Conservation (phyloP, 2,329 filamentous ascomycete species). For the Juglanconis oblonga region DNA sequence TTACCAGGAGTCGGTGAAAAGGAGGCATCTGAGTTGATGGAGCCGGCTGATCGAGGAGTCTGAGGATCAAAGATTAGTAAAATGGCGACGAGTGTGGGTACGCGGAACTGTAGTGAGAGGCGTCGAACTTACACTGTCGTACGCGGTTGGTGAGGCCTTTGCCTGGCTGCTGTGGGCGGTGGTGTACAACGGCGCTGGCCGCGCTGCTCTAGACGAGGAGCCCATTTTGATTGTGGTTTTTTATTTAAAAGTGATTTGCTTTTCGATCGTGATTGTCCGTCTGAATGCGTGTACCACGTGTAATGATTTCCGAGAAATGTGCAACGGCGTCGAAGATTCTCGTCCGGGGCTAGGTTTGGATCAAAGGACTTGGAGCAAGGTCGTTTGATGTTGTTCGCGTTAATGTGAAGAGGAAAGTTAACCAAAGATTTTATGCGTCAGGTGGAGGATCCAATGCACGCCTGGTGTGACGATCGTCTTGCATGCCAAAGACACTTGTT, state of each 20-base stretch:
- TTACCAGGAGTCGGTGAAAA: background rate
- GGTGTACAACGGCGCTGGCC: slow-evolving; percentile 17
- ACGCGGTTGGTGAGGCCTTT: slow-evolving; percentile 14
- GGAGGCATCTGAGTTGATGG: background rate
- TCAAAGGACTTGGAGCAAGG: no score
- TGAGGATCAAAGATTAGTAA: background rate
- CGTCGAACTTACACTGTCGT: slow-evolving; percentile 12
- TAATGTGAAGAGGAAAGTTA: no score
- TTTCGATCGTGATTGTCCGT: no score
- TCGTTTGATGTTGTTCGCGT: no score
- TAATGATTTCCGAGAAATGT: no score
- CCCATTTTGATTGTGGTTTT: slow-evolving; percentile 3
- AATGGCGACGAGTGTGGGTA: background rate
- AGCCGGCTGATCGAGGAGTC: slow-evolving; percentile 4
- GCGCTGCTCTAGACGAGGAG: slow-evolving; percentile 15
- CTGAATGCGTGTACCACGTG: no score
- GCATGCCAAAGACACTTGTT: slow-evolving; percentile 2
- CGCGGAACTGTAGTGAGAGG: background rate
- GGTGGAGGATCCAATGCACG: background rate
- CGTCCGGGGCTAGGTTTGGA: no score
- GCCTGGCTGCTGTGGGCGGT: background rate
- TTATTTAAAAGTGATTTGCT: no score
- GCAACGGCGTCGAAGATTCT: no score
- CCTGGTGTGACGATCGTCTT: slow-evolving; percentile 4
- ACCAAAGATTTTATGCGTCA: background rate